Conservation (phyloP, 1,139 yeast species). For the Yamadazyma mexicana region DNA sequence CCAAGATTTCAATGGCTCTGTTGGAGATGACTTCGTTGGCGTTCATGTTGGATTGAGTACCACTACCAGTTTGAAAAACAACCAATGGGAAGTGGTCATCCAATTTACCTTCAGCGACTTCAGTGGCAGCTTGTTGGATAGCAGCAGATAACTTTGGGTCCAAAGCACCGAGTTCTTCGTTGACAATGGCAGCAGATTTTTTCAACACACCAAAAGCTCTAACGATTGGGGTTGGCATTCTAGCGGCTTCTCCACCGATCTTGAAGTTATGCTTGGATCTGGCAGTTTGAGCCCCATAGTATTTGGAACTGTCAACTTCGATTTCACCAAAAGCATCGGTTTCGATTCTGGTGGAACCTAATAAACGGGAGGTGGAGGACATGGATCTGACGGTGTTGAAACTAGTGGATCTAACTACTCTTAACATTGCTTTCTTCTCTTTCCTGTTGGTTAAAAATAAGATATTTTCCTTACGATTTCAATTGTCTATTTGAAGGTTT, state of each 20-base stretch:
- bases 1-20: constrained; percentile 93
- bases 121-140: constrained; percentile 92
- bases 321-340: constrained; percentile 97
- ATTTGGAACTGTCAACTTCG: constrained; percentile 79
- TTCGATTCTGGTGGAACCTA: constrained; percentile 61
- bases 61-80: constrained; percentile 98
- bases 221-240: constrained; percentile 88
- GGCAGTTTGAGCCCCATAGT: constrained; percentile 99
- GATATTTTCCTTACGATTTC: not conserved
- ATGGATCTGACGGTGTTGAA: constrained; percentile 23
- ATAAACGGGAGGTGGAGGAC: constrained; percentile 24
- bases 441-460: not conserved
- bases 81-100: constrained; percentile 95
- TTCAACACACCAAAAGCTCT: constrained; percentile 91
- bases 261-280: constrained; percentile 90
- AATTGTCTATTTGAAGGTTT: not conserved
- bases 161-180: constrained; percentile 73
- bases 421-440: constrained; percentile 9
- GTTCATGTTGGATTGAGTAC: constrained; percentile 98
- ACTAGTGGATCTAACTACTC: constrained; percentile 12
- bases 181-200: constrained; percentile 93
- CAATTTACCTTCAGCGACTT: constrained; percentile 88
- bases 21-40: constrained; percentile 98
- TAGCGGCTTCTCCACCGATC: constrained; percentile 90
- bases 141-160: constrained; percentile 83